Evolutionary conservation across 176 grass and related monocot species (phyloP).

Genomic region (Musa troglodytarum): DNA sequence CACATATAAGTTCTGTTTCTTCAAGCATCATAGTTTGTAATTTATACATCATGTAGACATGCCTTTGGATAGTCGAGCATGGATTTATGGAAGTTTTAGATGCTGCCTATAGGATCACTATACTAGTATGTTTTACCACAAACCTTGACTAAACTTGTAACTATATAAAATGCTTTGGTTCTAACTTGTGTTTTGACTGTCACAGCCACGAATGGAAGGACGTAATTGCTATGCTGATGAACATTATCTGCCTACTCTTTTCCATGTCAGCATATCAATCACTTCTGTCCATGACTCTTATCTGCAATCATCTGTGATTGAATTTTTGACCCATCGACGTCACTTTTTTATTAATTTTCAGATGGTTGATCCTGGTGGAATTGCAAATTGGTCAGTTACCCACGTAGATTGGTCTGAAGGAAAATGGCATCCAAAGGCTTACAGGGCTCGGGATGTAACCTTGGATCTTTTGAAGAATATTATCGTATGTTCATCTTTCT

Average conservation of each 20-base stretch:
- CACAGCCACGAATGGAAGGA: constrained; percentile 62
- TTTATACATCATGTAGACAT: background rate
- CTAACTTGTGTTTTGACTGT: constrained; percentile 7
- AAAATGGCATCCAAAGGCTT: constrained; percentile 97
- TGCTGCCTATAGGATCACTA: too few relatives aligned
- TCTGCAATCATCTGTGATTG: constrained; percentile 1
- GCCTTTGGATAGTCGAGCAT: too few relatives aligned
- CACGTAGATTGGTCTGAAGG: constrained; percentile 97
- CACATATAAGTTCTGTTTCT: background rate
- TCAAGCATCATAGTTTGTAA: too few relatives aligned
- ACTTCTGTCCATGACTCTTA: constrained; percentile 19
- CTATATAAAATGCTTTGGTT: background rate
- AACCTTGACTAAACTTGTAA: too few relatives aligned
- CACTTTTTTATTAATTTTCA: constrained; percentile 27
- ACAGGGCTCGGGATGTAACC: constrained; percentile 67
- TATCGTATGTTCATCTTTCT: constrained; percentile 38
- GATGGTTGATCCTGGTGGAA: constrained; percentile 94
- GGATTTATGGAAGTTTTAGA: background rate
- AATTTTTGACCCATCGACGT: constrained; percentile 4
- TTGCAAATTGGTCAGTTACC: constrained; percentile 92
- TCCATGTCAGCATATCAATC: constrained; percentile 53
- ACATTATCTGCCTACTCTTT: constrained; percentile 96
- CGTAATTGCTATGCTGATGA: constrained; percentile 96
- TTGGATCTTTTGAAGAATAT: constrained; percentile 83
- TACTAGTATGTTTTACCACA: too few relatives aligned